phyloP scores from a whole-genome alignment of 768 basidiomycete genomes.

The Tephrocybe sp. region DNA sequence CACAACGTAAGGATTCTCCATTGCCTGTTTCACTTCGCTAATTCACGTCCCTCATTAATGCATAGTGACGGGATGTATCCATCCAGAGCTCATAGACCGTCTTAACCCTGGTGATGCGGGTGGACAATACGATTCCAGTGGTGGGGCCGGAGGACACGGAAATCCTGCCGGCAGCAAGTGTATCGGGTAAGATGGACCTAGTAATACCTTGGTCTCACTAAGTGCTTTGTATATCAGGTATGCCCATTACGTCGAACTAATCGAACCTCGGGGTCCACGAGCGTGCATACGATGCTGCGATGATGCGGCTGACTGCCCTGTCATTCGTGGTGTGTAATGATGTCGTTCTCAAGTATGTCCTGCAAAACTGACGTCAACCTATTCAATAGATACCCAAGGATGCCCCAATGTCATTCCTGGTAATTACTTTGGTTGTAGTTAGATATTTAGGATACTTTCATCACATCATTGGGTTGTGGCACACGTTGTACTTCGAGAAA shows the following conservation, averaged over 20 bases:
- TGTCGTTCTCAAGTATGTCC: not conserved
- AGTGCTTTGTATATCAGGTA: constrained; percentile 29
- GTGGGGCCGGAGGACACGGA: constrained; percentile 44
- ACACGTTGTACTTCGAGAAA: too few species aligned
- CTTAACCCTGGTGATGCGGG: constrained; percentile 47
- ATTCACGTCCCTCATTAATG: not conserved
- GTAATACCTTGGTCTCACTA: constrained; percentile 36
- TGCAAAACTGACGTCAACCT: not conserved
- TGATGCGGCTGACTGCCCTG: constrained; percentile 50
- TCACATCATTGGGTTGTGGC: too few species aligned
- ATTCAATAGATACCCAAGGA: constrained; percentile 40
- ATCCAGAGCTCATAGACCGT: constrained; percentile 38
- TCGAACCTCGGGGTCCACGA: constrained; percentile 48
- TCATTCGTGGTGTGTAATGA: constrained; percentile 36
- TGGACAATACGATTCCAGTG: constrained; percentile 60
- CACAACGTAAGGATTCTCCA: constrained; percentile 36
- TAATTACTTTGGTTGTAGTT: constrained; percentile 56
- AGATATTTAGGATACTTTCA: constrained; percentile 15
- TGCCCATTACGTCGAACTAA: constrained; percentile 58
- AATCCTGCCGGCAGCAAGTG: constrained; percentile 53
- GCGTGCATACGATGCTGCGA: constrained; percentile 62
- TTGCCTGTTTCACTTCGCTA: not conserved
- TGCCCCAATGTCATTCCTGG: constrained; percentile 52
- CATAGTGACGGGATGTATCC: constrained; percentile 57
- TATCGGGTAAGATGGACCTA: constrained; percentile 34